Evolutionary conservation across 352 stramenopile genomes (phyloP).

Genomic region (Pythium biforme): DNA sequence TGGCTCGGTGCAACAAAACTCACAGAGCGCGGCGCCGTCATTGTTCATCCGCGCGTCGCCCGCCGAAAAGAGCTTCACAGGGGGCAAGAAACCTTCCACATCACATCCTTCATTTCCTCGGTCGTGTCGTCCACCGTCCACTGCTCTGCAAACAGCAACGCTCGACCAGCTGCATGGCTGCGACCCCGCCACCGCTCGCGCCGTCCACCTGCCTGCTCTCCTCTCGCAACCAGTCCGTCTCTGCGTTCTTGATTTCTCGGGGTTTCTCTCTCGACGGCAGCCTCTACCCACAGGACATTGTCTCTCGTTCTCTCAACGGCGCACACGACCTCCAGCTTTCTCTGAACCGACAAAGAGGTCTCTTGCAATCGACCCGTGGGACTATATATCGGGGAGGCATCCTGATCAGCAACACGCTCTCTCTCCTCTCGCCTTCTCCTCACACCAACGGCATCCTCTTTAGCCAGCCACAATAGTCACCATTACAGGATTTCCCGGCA

Average conservation of each 20-base stretch:
- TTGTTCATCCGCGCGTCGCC: neutral
- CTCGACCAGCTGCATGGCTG: slow-evolving; percentile 23
- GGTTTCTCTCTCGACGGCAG: neutral
- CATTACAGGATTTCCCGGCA: slow-evolving; percentile 35
- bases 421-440: neutral
- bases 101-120: slow-evolving; percentile 1
- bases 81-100: neutral
- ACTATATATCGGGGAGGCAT: slow-evolving; percentile 17
- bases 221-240: slow-evolving; percentile 10
- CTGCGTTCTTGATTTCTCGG: slow-evolving; percentile 20
- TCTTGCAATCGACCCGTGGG: neutral
- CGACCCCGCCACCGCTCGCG: neutral
- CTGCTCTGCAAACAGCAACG: neutral
- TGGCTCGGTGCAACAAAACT: slow-evolving; percentile 8
- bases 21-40: neutral
- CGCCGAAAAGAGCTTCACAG: neutral
- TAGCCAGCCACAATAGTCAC: slow-evolving; percentile 27
- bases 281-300: slow-evolving; percentile 7
- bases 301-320: slow-evolving; percentile 9
- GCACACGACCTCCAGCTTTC: slow-evolving; percentile 6
- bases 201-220: too few relatives aligned
- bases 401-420: slow-evolving; percentile 24
- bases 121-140: neutral
- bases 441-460: slow-evolving; percentile 7
- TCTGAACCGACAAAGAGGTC: slow-evolving; percentile 9